These are phyloP conservation scores for Acmispon strigosus DNA, from an alignment of 306 rosid genomes.

Conservation along the genomic window DNA sequence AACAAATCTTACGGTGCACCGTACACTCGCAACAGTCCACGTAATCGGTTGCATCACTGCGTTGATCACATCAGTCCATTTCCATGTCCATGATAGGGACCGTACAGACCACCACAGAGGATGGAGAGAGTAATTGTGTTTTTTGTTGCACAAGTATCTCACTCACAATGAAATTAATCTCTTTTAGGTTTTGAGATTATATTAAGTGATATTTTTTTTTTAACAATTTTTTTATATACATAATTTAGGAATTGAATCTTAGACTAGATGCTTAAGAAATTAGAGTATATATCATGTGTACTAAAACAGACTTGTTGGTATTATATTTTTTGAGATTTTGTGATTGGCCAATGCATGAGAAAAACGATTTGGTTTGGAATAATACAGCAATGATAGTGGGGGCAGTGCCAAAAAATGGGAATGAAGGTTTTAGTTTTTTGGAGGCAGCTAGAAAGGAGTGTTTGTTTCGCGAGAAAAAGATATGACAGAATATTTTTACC, in stretches of 20 bases:
- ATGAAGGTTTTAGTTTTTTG: not conserved
- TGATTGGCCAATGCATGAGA: too few species aligned
- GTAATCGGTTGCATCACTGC: constrained; percentile 30
- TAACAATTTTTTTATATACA: too few species aligned
- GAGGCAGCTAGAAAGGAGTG: not conserved
- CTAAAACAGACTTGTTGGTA: too few species aligned
- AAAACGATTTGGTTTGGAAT: constrained; percentile 3
- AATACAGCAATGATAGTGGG: constrained; percentile 13
- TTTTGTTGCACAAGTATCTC: too few species aligned
- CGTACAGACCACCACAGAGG: constrained; percentile 21
- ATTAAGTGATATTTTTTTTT: too few species aligned
- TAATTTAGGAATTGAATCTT: too few species aligned
- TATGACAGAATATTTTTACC: not conserved
- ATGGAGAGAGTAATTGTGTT: not conserved
- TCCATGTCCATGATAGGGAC: constrained; percentile 5
- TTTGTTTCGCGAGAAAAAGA: not conserved
- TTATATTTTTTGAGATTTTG: too few species aligned
- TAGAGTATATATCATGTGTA: too few species aligned
- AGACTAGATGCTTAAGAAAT: too few species aligned
- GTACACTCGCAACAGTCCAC: constrained; percentile 4
- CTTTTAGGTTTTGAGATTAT: too few species aligned
- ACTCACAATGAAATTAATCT: too few species aligned
- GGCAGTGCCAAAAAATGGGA: not conserved
- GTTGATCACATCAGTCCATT: not conserved
- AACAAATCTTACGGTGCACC: constrained; percentile 22